phyloP scores from a whole-genome alignment of 192 early-diverging fungal species.

The Podochytrium sp. region DNA sequence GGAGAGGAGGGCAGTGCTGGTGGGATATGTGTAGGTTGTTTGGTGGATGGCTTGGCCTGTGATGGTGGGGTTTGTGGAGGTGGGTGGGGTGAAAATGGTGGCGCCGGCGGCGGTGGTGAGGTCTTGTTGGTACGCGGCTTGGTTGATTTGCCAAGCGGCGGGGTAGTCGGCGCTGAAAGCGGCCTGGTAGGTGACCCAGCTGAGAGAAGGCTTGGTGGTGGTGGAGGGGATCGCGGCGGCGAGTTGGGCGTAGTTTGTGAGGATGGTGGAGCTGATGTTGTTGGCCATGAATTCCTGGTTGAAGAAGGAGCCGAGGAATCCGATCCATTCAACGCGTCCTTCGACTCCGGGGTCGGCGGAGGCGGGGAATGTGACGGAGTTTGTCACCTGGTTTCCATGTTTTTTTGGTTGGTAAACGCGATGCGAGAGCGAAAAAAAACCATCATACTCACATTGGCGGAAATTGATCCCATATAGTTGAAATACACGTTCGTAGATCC shows the following conservation, averaged over 20 bases:
- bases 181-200: conserved; percentile 14
- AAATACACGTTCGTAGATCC: conserved; percentile 23
- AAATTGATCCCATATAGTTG: not conserved
- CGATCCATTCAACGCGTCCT: conserved; percentile 2
- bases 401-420: too few species aligned
- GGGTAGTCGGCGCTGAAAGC: conserved; percentile 22
- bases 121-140: conserved; percentile 56
- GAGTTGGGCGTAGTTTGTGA: conserved; percentile 64
- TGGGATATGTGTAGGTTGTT: conserved; percentile 27
- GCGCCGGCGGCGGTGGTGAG: conserved; percentile 40
- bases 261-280: conserved; percentile 47
- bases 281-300: conserved; percentile 62
- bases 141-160: conserved; percentile 46
- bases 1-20: conserved; percentile 26
- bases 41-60: not conserved
- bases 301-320: conserved; percentile 56
- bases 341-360: conserved; percentile 24
- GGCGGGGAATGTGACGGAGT: conserved; percentile 36
- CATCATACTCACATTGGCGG: too few species aligned
- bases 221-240: conserved; percentile 46
- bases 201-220: conserved; percentile 52
- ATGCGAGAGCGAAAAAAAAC: too few species aligned
- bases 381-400: conserved; percentile 36
- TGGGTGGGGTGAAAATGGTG: not conserved
- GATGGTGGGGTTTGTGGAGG: conserved; percentile 5